phyloP scores from a whole-genome alignment of 192 early-diverging fungal genomes.

The Mortierella hygrophila region DNA sequence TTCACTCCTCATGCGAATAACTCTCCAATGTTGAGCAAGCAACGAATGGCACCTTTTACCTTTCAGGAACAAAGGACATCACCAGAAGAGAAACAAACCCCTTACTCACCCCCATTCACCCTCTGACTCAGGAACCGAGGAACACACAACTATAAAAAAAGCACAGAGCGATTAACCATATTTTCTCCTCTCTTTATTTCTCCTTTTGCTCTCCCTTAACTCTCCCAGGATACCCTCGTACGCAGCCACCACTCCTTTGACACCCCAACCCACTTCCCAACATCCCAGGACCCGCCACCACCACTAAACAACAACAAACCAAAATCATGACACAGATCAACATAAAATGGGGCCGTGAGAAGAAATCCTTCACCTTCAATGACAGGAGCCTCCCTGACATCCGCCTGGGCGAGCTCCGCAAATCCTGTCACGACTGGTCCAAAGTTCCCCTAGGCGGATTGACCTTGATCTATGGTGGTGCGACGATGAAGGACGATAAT shows the following conservation, averaged over 20 bases:
- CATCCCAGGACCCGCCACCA: neutral
- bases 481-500: slow-evolving; percentile 82
- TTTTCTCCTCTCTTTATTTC: neutral
- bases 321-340: slow-evolving; percentile 21
- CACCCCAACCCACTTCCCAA: no score
- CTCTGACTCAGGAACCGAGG: neutral
- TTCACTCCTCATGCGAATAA: no score
- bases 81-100: no score
- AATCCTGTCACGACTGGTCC: slow-evolving; percentile 45
- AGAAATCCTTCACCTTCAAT: slow-evolving; percentile 24
- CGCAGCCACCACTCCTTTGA: no score
- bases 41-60: no score
- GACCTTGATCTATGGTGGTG: slow-evolving; percentile 57
- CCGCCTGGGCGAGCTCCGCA: slow-evolving; percentile 33
- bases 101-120: neutral
- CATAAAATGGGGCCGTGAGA: slow-evolving; percentile 51
- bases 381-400: slow-evolving; percentile 30
- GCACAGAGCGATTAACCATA: neutral
- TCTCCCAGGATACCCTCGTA: no score
- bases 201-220: neutral
- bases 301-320: neutral
- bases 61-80: no score
- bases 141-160: neutral
- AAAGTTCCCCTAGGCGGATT: slow-evolving; percentile 35
- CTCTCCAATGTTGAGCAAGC: no score